Percentiles rank a stretch among this genome's conserved stretches.
phyloP scores from a whole-genome alignment of 2,329 filamentous ascomycete species.

The Pseudocercospora crystallina region DNA sequence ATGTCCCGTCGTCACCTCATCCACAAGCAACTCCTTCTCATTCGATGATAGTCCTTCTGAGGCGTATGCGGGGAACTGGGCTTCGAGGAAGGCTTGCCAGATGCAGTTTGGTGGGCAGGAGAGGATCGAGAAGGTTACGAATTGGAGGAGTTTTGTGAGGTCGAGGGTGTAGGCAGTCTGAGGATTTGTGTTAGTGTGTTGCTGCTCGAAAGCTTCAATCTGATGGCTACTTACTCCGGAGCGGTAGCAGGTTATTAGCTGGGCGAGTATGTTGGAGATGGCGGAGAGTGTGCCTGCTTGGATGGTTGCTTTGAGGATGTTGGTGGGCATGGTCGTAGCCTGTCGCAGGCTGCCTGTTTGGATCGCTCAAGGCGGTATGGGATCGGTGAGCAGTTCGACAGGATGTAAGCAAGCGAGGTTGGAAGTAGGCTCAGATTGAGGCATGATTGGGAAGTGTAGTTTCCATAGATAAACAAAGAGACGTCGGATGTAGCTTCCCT shows the following conservation, averaged over 20 bases:
- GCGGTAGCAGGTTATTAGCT: slow-evolving; percentile 65
- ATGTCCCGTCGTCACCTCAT: slow-evolving; percentile 31
- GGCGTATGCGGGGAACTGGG: slow-evolving; percentile 67
- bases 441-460: no score
- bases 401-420: no score
- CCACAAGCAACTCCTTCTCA: slow-evolving; percentile 35
- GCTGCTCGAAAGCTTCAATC: slow-evolving; percentile 9
- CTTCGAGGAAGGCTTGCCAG: slow-evolving; percentile 81
- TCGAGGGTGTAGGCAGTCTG: slow-evolving; percentile 55
- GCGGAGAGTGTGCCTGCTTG: slow-evolving; percentile 66
- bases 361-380: no score
- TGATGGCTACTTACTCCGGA: slow-evolving; percentile 49
- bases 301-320: slow-evolving; percentile 60
- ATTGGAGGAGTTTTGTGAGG: slow-evolving; percentile 69
- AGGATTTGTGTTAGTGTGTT: slow-evolving; percentile 34
- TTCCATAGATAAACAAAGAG: no score
- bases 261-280: slow-evolving; percentile 71
- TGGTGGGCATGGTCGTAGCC: slow-evolving; percentile 42
- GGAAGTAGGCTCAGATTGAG: no score
- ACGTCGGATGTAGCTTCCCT: no score
- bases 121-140: slow-evolving; percentile 70
- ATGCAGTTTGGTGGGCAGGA: slow-evolving; percentile 79
- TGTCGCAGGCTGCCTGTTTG: background rate
- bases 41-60: slow-evolving; percentile 24
- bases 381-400: no score